A percentile compares a stretch with the other conserved stretches of the same genome.
Conservation (phyloP, 2,329 filamentous ascomycete genomes). For the Ascochyta koolunga region DNA sequence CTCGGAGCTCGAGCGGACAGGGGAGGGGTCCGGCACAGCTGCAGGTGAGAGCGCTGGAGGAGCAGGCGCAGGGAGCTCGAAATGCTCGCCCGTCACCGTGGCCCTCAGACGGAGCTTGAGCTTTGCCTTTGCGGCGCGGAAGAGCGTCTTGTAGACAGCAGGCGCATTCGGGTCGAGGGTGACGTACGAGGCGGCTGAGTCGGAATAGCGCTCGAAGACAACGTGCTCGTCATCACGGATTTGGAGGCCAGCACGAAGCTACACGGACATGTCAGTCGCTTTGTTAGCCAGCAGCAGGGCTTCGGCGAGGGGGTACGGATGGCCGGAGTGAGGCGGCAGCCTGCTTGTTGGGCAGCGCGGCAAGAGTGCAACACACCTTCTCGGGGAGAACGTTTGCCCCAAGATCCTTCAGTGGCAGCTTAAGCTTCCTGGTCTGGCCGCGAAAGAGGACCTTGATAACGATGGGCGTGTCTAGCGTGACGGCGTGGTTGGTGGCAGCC, state of each 20-base stretch:
- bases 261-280: conserved; percentile 24
- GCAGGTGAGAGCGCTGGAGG: conserved; percentile 16
- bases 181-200: conserved; percentile 84
- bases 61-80: conserved; percentile 23
- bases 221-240: conserved; percentile 68
- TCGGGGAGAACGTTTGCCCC: conserved; percentile 74
- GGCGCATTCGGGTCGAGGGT: conserved; percentile 77
- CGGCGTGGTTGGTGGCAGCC: conserved; percentile 52
- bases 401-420: conserved; percentile 86
- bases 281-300: background rate
- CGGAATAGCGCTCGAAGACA: conserved; percentile 90
- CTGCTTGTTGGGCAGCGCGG: conserved; percentile 16
- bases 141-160: conserved; percentile 93
- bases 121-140: conserved; percentile 96
- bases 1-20: conserved; percentile 37
- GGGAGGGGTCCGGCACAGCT: conserved; percentile 23
- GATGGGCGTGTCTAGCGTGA: conserved; percentile 73
- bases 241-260: conserved; percentile 68
- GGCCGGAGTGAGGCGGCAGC: conserved; percentile 25
- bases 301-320: conserved; percentile 8
- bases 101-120: conserved; percentile 91
- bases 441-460: conserved; percentile 84
- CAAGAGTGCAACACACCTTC: conserved; percentile 68
- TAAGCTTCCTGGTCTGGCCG: conserved; percentile 79
- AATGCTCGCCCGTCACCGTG: conserved; percentile 62